These are phyloP conservation scores for Cymodocea nodosa DNA, from an alignment of 116 monocot species.

Conservation along the genomic window DNA sequence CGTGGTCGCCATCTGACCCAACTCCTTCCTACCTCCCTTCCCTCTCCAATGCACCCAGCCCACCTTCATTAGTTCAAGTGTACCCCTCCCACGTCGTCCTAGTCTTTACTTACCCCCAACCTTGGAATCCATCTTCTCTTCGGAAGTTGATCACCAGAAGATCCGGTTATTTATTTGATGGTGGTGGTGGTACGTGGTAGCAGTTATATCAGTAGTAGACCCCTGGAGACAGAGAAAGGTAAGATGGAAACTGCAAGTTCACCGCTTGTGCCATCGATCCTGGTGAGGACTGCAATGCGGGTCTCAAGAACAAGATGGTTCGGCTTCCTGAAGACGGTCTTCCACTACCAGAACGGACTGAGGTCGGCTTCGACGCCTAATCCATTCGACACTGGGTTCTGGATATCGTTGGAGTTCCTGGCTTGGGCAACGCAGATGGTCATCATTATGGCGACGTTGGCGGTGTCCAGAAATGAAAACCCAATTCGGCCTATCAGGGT, in stretches of 20 bases:
- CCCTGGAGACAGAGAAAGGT: not conserved
- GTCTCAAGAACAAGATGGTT: slow-evolving; percentile 73
- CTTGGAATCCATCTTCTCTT: not conserved
- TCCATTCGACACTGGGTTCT: slow-evolving; percentile 62
- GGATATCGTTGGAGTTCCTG: slow-evolving; percentile 47
- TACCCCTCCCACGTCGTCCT: not conserved
- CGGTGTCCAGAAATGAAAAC: slow-evolving; percentile 29
- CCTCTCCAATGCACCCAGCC: not conserved
- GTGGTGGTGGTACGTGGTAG: not conserved
- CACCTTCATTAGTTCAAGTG: slow-evolving; percentile 2
- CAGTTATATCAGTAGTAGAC: not conserved
- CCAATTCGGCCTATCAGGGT: slow-evolving; percentile 65
- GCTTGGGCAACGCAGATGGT: slow-evolving; percentile 31
- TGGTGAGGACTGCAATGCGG: slow-evolving; percentile 34
- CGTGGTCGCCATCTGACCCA: slow-evolving; percentile 18
- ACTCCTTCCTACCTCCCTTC: not conserved
- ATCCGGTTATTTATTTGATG: not conserved
- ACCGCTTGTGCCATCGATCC: slow-evolving; percentile 11
- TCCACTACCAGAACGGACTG: slow-evolving; percentile 65
- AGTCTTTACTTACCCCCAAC: not conserved
- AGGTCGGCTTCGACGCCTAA: slow-evolving; percentile 49
- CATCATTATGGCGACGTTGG: slow-evolving; percentile 20
- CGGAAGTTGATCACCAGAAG: not conserved
- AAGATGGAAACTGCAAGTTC: slow-evolving; percentile 1
- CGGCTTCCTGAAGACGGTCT: slow-evolving; percentile 58